Evolutionary conservation across 345 rosid species (phyloP), one percentile per base, ranked within the genome.

Genomic region (Acer negundo): DNA sequence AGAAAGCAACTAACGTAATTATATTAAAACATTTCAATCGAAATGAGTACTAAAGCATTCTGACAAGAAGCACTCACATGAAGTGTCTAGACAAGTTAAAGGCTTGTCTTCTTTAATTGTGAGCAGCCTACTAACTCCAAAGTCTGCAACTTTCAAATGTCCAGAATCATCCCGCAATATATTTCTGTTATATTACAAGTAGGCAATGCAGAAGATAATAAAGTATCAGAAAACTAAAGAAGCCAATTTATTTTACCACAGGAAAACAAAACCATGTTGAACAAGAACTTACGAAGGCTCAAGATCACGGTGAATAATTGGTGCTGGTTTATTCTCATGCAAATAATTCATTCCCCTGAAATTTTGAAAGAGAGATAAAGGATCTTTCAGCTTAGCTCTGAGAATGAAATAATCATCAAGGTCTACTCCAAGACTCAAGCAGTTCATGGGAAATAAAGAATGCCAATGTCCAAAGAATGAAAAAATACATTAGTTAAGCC

Each of bases 281-380:
- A 82, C 40, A 79, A 80, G 78, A 80, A 89, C 99, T 92, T 82
- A 96, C 99, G 99, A 96, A 81, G 99, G 99, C 89, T 96, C 98
- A 77, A 96, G 98, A 85, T 96, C 98, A 3, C 95, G 95, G 80
- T 96, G 99, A 81, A 96, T 93, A 69, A 96, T 93, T 35, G 99
- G 90, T 6, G 79, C 89, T n/a, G 91, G 97, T 85, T 84, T 90
- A 76, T 89, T 91, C 86, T 93, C 97, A 78, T 95, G 99, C 88
- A 93, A 89, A 79, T 93, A 96, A 82, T 84, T 93, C 95, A 96
- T 86, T 80, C 99, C 99, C 94, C 98, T 96, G 90, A 67, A 83
- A 73, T 65, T 61, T 65, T 44, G 76, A 65, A 12, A 22, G 64
- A 55, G 6, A 53, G 62, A 63, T 76, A 28, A 77, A 66, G 59